phyloP scores from a whole-genome alignment of 2,329 filamentous ascomycete genomes.

The Trichoderma semiorbis region DNA sequence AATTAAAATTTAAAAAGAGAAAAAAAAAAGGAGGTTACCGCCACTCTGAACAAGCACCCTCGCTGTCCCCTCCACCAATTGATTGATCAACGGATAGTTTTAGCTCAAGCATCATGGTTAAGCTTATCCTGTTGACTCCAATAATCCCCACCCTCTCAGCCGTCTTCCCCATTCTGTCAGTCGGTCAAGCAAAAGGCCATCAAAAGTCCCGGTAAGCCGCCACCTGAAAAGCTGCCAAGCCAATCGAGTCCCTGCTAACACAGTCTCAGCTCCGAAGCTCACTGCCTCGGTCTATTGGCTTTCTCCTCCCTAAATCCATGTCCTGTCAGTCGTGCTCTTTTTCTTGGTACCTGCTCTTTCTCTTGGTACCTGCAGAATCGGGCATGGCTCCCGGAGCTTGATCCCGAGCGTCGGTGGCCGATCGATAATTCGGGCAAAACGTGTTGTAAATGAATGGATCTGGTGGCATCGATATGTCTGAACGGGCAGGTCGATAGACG shows the following conservation, averaged over 20 bases:
- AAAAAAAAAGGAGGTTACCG: too few relatives aligned
- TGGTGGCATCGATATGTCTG: background rate
- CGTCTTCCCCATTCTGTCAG: background rate
- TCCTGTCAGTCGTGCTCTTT: background rate
- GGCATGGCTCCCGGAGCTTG: background rate
- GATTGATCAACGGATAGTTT: background rate
- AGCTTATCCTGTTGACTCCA: background rate
- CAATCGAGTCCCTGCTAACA: background rate
- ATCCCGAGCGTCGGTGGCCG: background rate
- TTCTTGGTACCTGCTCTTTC: background rate
- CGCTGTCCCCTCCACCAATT: background rate
- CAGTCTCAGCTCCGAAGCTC: background rate
- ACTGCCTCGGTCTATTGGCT: background rate
- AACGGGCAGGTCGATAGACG: background rate
- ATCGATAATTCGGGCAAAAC: background rate
- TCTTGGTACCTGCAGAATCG: constrained; percentile 5
- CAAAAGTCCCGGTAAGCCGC: background rate
- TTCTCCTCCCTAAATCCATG: background rate
- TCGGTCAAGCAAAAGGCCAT: background rate
- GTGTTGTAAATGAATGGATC: background rate
- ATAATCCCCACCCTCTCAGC: background rate
- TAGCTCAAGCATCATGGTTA: background rate
- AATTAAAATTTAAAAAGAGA: background rate
- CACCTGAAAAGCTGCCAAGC: background rate
- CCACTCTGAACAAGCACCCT: background rate